Evolutionary conservation across 192 early-diverging fungal genomes (phyloP).

Genomic region (Spinellus fusiger): DNA sequence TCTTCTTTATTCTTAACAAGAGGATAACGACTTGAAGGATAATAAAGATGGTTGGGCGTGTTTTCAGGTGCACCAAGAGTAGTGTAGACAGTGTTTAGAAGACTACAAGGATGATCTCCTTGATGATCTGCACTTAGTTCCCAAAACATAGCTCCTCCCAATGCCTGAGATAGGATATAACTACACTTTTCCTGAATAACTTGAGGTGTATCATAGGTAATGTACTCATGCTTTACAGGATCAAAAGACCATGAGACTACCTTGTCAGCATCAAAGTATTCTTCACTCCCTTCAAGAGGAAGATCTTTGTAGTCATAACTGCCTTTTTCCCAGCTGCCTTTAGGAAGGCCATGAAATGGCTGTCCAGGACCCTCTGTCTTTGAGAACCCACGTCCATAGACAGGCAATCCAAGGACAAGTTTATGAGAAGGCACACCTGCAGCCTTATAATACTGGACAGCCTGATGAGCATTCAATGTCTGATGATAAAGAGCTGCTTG

Average conservation of each 20-base stretch:
- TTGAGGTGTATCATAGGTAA: slow-evolving; percentile 76
- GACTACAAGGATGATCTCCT: slow-evolving; percentile 32
- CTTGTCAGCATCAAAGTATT: slow-evolving; percentile 72
- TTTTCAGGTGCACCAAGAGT: slow-evolving; percentile 29
- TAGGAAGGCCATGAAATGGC: slow-evolving; percentile 59
- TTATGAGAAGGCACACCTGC: slow-evolving; percentile 78
- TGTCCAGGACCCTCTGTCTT: slow-evolving; percentile 69
- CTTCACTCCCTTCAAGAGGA: slow-evolving; percentile 52
- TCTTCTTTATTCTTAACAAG: too few species aligned
- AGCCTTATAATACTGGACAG: slow-evolving; percentile 64
- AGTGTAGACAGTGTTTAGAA: slow-evolving; percentile 33
- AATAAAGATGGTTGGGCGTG: slow-evolving; percentile 37
- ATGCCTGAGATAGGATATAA: slow-evolving; percentile 46
- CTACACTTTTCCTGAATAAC: slow-evolving; percentile 60
- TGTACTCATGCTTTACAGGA: slow-evolving; percentile 54
- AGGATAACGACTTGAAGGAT: slow-evolving; percentile 40
- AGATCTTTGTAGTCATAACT: slow-evolving; percentile 86
- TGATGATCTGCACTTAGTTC: slow-evolving; percentile 55
- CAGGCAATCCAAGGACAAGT: slow-evolving; percentile 83
- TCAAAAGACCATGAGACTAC: slow-evolving; percentile 84
- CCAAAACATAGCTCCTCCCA: slow-evolving; percentile 82
- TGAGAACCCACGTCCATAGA: slow-evolving; percentile 91
- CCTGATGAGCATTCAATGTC: slow-evolving; percentile 54
- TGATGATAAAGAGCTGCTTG: slow-evolving; percentile 80
- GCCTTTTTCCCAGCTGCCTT: slow-evolving; percentile 85